Base-by-base conservation (phyloP, 371 early-diverging fungal species). In the Rhizopus microsporus region DNA sequence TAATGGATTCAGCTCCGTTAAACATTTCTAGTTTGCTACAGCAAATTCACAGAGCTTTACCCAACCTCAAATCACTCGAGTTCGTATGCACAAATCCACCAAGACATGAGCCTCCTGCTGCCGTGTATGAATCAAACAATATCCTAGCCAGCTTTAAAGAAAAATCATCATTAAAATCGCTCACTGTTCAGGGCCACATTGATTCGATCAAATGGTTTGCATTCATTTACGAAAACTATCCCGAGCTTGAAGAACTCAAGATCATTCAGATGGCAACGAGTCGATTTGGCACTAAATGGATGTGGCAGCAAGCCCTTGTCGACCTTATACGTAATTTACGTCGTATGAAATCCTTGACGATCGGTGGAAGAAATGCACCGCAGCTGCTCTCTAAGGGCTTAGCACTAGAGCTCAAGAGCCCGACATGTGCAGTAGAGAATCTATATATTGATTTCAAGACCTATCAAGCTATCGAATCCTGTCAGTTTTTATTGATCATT, bases 241-340 rank as follows among this genome's bases (percentile, higher is more conserved):
- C 48, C 8, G 7, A 39, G 29, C 31, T 66, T 8, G 32, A 54
- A 39, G 46, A 23, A 4, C 49, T 66, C 1, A 43, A 38, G 12
- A 39, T 66, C 30, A 48, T 38, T 5, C 38, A 61, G 23, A 13
- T 58, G 0, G 32, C 54, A 1, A 51, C 55, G 1, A 63, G 59
- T 37, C 49, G 51, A 30, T 63, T 63, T 31, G 63, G 59, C 8
- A 51, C 64, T 0, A 64, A 64, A 42, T 64, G 59, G 59, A 59
- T 55, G 51, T 64, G 64, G 64, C 64, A 64, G 33, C 23, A 13
- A 23, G 59, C 43, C 0, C 29, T 66, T 30, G 39, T 55, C 3
- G 37, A 55, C 13, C 39, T 66, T 5, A 56, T 66, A 2, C 51
- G 47, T 1, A 23, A 23, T 0, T 35, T 66, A 9, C 50, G 62